A percentile compares a stretch with the other conserved stretches of the same genome.
These are phyloP conservation scores for Mallotus repandus DNA, from an alignment of 441 rosid species.

Conservation along the genomic window DNA sequence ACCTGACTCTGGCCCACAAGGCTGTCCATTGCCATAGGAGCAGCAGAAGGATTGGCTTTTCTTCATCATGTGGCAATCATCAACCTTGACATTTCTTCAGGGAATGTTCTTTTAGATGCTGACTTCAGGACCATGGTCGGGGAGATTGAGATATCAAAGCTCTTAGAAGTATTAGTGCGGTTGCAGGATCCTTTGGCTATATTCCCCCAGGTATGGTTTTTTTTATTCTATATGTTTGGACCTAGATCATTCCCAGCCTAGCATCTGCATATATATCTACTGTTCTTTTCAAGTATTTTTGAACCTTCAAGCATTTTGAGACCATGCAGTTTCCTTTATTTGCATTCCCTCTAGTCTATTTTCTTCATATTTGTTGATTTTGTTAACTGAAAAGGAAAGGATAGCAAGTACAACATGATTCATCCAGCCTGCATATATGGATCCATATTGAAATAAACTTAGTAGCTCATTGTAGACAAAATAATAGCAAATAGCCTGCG, in stretches of 20 bases:
- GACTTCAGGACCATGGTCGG: slow-evolving; percentile 74
- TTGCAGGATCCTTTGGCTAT: slow-evolving; percentile 97
- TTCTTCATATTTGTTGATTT: not conserved
- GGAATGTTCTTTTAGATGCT: slow-evolving; percentile 75
- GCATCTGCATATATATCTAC: not conserved
- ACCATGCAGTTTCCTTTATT: not conserved
- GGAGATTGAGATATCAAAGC: slow-evolving; percentile 93
- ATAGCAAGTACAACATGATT: not conserved
- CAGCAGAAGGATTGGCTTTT: slow-evolving; percentile 88
- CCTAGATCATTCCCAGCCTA: not conserved
- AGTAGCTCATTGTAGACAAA: not conserved
- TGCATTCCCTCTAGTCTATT: not conserved
- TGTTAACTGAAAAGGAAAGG: not conserved
- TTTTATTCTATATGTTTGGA: not conserved
- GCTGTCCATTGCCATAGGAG: slow-evolving; percentile 79
- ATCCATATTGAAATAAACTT: not conserved
- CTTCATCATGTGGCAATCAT: slow-evolving; percentile 90
- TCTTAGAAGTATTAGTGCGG: slow-evolving; percentile 96
- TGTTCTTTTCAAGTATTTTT: not conserved
- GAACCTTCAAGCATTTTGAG: not conserved
- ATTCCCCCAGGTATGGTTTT: slow-evolving; percentile 82
- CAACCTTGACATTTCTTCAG: slow-evolving; percentile 89
- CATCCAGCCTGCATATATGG: not conserved
- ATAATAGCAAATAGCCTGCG: not conserved
- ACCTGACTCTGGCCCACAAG: slow-evolving; percentile 95